These are phyloP conservation scores for Corchorus capsularis DNA, from an alignment of 345 rosid genomes.

Conservation along the genomic window DNA sequence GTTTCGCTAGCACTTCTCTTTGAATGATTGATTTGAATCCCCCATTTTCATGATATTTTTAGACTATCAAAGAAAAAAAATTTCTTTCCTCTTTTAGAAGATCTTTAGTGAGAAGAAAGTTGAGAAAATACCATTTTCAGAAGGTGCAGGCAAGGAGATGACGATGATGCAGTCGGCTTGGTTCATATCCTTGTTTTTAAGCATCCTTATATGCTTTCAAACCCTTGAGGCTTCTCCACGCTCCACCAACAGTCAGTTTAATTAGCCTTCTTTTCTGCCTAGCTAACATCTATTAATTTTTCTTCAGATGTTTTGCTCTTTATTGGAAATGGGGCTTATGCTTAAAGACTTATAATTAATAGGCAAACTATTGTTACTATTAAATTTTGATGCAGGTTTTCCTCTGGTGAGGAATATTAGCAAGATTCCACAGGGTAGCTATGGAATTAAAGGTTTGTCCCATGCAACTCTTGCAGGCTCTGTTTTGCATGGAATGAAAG, in stretches of 20 bases:
- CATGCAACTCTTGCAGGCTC: slow-evolving; percentile 78
- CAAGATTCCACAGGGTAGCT: slow-evolving; percentile 63
- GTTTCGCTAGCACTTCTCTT: too few species aligned
- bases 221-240: slow-evolving; percentile 36
- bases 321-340: too few species aligned
- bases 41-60: too few species aligned
- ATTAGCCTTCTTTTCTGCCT: background rate
- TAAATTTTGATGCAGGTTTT: slow-evolving; percentile 37
- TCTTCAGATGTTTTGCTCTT: background rate
- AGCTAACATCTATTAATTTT: background rate
- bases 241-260: slow-evolving; percentile 40
- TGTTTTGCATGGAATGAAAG: slow-evolving; percentile 69
- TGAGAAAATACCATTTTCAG: background rate
- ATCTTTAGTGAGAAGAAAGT: background rate
- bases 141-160: background rate
- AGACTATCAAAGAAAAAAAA: too few species aligned
- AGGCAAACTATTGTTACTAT: too few species aligned
- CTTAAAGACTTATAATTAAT: background rate
- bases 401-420: slow-evolving; percentile 76
- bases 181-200: slow-evolving; percentile 4
- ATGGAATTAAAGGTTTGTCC: slow-evolving; percentile 78
- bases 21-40: too few species aligned
- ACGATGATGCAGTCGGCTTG: slow-evolving; percentile 19
- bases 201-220: slow-evolving; percentile 18
- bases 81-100: too few species aligned